Evolutionary conservation across 2,329 filamentous ascomycete species (phyloP), one percentile per base, ranked within the genome.

Genomic region (Geoglossum cookeanum): DNA sequence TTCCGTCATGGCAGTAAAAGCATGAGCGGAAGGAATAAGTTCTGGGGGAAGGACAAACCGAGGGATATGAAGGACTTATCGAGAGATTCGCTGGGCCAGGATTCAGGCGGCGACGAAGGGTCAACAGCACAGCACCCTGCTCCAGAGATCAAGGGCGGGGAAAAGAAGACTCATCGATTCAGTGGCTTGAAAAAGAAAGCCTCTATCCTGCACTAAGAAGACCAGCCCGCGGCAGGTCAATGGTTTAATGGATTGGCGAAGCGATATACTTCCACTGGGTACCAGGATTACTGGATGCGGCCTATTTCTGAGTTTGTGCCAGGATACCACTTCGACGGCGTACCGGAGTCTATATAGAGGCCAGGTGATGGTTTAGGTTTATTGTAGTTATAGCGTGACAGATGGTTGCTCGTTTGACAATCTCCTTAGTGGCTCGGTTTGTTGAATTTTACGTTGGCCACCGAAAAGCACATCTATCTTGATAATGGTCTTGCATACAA

Each of bases 1-100:
- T 81, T 85, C 61, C 79, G 82, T 62, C 77, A 83, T 57, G 80
- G 80, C 8, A 87, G 83, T 68, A 91, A 87, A 72, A 89, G 86
- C 61, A 78, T 94, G 72, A 79, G 85, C 54, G 69, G 72, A 49
- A 60, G 57, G 55, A 59, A 61, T 11, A 62, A 62, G 47, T 58
- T 63, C 22, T 61, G 60, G 60, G 56, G 53, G 6, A 59, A 59
- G 33, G 56, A 54, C 48, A 57, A 59, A 17, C 45, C 57, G n/a
- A 57, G 48, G 45, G 69, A 66, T 57, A 64, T 66, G 53, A 65
- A 64, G 61, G 37, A 64, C 64, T 13, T 37, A 4, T 35, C 30
- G 11, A 37, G 49, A 22, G 49, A 37, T 37, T 53, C 49, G 49
- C 22, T 53, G 37, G 55, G 55, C 15, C 39, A 35, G 29, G 44